Evolutionary conservation across 2,329 filamentous ascomycete species (phyloP), one percentile per base, ranked within the genome.

Genomic region (Zarea fungicola): DNA sequence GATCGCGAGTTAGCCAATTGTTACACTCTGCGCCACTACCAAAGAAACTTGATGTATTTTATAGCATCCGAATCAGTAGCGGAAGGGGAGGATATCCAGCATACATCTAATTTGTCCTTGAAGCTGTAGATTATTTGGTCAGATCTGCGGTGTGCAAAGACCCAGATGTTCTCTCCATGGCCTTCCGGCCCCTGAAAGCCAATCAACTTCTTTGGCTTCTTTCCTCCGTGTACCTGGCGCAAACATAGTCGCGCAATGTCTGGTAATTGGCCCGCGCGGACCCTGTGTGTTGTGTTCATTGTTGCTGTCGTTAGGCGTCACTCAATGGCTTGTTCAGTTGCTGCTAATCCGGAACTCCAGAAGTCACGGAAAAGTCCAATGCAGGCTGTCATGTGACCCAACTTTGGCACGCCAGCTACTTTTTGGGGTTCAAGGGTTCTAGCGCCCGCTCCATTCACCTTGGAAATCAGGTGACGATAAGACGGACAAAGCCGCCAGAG

Each of bases 151-250:
- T 82, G 72, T 57, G 67, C 65, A 59, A 74, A 79, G 46, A 81
- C 63, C 71, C 72, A 83, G 59, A 83, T 77, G 59, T 74, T 71
- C 67, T 81, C 76, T 59, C 78, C 78, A 51, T 79, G 77, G 51
- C 68, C 69, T 34, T 67, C 59, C 16, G 66, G 60, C 9, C 52
- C 55, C 31, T 59, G 51, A 25, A 58, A 62, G n/a, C 55, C 59
- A 25, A 54, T 57, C 29, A 53, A 52, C 11, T 48, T 41, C 8
- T 22, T 36, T 13, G 40, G 45, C 22, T 31, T 42, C 16, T 42
- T 37, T 6, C 13, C 23, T n/a, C 29, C 36, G 25, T 52, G 49
- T 16, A 51, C 26, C 40, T 49, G 40, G 7, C 49, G 44, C 37
- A 49, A 13, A 40, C 45, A 49, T 35, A 52, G 41, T 10, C 44